These are phyloP conservation scores for Chlamydomonas sphaeroides DNA, from an alignment of 139 green algal species.

Conservation along the genomic window DNA sequence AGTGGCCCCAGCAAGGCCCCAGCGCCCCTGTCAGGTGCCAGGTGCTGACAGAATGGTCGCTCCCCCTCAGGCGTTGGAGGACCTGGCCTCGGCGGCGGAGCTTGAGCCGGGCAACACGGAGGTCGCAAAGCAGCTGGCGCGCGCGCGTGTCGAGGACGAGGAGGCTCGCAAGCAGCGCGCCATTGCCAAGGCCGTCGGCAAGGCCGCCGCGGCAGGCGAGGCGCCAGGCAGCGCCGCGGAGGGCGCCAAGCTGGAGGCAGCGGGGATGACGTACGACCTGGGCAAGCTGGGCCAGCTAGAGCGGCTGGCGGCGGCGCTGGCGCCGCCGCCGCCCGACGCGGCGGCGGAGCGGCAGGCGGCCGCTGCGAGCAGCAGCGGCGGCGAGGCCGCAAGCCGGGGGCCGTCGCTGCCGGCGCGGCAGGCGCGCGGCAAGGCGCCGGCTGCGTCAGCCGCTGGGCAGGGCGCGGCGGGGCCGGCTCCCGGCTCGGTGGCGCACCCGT, in stretches of 20 bases:
- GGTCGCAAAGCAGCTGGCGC: slow-evolving; percentile 35
- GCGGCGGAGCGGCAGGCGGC: not conserved
- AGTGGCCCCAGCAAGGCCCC: no score
- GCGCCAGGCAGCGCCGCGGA: not conserved
- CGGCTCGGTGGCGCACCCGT: not conserved
- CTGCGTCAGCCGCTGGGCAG: not conserved
- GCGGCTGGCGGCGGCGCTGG: slow-evolving; percentile 43
- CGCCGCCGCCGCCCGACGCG: not conserved
- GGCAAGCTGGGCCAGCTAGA: slow-evolving; percentile 54
- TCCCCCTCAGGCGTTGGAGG: slow-evolving; percentile 49
- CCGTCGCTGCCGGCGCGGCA: slow-evolving; percentile 8
- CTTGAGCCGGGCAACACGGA: slow-evolving; percentile 46
- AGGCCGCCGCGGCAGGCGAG: not conserved
- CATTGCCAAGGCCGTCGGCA: slow-evolving; percentile 11
- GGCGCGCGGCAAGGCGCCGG: not conserved
- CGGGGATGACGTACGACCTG: slow-evolving; percentile 16
- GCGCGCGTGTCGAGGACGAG: slow-evolving; percentile 26
- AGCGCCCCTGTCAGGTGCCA: no score
- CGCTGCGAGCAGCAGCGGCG: not conserved
- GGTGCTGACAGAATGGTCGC: no score
- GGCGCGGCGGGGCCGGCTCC: not conserved
- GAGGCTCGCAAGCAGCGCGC: slow-evolving; percentile 38
- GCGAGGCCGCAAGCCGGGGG: not conserved
- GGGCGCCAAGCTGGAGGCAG: not conserved
- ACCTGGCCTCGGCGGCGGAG: slow-evolving; percentile 52